These are phyloP conservation scores for Fonsecaea pugnacius DNA, from an alignment of 2,329 filamentous ascomycete genomes.

Conservation along the genomic window DNA sequence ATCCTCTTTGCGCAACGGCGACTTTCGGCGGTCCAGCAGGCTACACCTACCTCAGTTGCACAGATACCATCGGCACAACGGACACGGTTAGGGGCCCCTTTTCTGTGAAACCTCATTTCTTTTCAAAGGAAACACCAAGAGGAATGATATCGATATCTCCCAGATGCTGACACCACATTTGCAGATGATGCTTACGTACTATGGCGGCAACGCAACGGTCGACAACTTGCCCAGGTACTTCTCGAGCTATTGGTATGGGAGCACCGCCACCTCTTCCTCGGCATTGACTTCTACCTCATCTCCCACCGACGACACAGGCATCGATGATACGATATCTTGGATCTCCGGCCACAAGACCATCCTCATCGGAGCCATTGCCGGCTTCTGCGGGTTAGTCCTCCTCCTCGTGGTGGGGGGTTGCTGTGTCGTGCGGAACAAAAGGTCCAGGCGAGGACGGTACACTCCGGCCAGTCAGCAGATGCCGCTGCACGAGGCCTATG, in stretches of 20 bases:
- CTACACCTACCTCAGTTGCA: slow-evolving; percentile 21
- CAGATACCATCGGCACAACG: slow-evolving; percentile 12
- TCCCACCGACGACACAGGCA: neutral
- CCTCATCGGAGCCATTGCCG: slow-evolving; percentile 17
- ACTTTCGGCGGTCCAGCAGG: slow-evolving; percentile 21
- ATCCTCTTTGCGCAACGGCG: slow-evolving; percentile 18
- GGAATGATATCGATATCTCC: neutral
- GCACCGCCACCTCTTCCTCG: slow-evolving; percentile 8
- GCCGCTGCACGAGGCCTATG: neutral
- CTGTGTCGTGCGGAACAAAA: slow-evolving; percentile 3
- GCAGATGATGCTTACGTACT: slow-evolving; percentile 17
- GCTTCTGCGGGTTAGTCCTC: slow-evolving; percentile 9
- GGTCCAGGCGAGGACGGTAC: neutral
- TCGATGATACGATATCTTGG: slow-evolving; percentile 6
- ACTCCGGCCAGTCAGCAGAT: slow-evolving; percentile 3
- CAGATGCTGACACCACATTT: neutral
- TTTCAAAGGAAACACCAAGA: neutral
- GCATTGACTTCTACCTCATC: slow-evolving; percentile 2
- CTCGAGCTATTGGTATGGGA: slow-evolving; percentile 17
- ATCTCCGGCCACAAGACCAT: slow-evolving; percentile 3
- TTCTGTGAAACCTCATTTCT: neutral
- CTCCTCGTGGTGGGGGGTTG: slow-evolving; percentile 6
- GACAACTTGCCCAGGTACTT: slow-evolving; percentile 12
- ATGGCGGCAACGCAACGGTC: slow-evolving; percentile 9
- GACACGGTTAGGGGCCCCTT: slow-evolving; percentile 1